Conservation (phyloP, 345 rosid genomes). For the Hypericum androsaemum region DNA sequence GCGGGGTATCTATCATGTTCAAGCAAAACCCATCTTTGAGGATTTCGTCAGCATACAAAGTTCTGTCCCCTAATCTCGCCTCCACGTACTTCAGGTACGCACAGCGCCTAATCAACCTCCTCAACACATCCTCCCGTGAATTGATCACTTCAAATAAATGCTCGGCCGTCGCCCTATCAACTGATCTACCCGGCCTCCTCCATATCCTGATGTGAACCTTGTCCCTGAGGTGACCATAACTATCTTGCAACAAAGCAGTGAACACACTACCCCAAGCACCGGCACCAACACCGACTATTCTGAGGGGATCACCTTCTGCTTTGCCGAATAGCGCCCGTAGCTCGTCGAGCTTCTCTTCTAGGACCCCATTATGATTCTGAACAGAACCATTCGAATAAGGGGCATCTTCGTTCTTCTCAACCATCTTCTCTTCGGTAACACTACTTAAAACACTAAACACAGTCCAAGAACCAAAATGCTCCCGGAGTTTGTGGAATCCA, state of each 20-base stretch:
- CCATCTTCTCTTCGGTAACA: no score
- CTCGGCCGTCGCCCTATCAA: conserved; percentile 69
- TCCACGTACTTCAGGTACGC: conserved; percentile 93
- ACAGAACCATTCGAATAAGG: conserved; percentile 19
- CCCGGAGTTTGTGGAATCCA: no score
- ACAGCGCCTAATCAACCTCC: conserved; percentile 88
- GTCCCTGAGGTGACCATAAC: conserved; percentile 72
- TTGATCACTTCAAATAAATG: conserved; percentile 97
- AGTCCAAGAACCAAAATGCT: no score
- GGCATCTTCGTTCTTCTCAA: no score
- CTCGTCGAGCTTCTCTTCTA: conserved; percentile 74
- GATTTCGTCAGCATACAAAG: conserved; percentile 79
- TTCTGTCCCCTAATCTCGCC: conserved; percentile 89
- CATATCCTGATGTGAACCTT: conserved; percentile 87
- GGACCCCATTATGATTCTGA: conserved; percentile 33
- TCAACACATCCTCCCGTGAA: conserved; percentile 78
- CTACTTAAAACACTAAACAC: no score
- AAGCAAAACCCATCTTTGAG: conserved; percentile 93
- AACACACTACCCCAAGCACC: conserved; percentile 99
- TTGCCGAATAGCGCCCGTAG: conserved; percentile 63
- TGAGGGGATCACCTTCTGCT: conserved; percentile 69
- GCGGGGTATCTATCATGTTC: conserved; percentile 91
- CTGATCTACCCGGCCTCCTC: conserved; percentile 77
- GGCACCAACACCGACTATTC: conserved; percentile 86
- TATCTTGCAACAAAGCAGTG: conserved; percentile 76